phyloP scores from a whole-genome alignment of 176 grass and related monocot species.

The Thinopyrum elongatum region DNA sequence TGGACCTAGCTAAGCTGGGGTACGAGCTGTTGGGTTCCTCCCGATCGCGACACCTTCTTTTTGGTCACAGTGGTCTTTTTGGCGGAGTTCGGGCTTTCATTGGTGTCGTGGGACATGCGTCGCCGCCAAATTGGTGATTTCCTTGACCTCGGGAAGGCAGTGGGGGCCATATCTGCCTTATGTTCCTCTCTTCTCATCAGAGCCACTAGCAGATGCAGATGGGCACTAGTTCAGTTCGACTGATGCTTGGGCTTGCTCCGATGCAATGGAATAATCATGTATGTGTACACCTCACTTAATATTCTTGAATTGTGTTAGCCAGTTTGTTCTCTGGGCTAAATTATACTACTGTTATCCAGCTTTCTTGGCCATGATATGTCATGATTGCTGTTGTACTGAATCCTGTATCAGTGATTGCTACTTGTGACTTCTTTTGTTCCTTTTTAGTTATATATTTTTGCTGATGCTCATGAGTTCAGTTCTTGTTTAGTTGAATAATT shows the following conservation, averaged over 20 bases:
- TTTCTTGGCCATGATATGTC: not conserved
- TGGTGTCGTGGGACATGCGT: not conserved
- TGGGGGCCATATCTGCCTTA: not conserved
- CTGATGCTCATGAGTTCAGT: too few species aligned
- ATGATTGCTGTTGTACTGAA: not conserved
- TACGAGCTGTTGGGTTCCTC: not conserved
- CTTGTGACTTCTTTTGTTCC: not conserved
- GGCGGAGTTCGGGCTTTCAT: not conserved
- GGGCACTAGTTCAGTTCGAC: not conserved
- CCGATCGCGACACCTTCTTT: not conserved
- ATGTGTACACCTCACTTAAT: not conserved
- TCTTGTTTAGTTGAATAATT: too few species aligned
- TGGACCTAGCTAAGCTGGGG: not conserved
- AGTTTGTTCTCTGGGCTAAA: not conserved
- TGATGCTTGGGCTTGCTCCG: not conserved
- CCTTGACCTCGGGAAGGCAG: not conserved
- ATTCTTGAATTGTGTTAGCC: not conserved
- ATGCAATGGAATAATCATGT: too few species aligned
- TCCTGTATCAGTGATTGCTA: not conserved
- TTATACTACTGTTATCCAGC: not conserved
- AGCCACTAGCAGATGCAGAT: not conserved
- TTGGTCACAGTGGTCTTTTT: not conserved
- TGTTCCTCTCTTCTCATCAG: not conserved
- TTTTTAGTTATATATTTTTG: too few species aligned
- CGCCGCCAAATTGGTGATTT: not conserved